These are phyloP conservation scores for Cytospora mali DNA, from an alignment of 2,329 filamentous ascomycete species.

Conservation along the genomic window DNA sequence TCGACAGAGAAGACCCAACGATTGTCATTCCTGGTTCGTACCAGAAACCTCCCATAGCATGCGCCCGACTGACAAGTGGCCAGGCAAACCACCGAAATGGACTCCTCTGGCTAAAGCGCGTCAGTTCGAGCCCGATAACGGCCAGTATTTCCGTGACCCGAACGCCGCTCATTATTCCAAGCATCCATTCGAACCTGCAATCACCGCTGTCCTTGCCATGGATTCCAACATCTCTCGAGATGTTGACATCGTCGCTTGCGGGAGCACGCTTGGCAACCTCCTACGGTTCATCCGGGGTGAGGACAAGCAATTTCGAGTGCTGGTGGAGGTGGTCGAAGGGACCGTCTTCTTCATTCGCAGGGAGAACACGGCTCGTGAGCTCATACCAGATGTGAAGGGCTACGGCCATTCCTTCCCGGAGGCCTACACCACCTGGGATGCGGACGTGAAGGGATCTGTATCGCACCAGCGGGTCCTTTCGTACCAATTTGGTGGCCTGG, in stretches of 20 bases:
- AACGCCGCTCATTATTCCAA: constrained; percentile 54
- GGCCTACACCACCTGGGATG: constrained; percentile 65
- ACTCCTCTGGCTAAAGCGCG: constrained; percentile 42
- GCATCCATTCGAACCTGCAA: constrained; percentile 54
- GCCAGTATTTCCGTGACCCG: constrained; percentile 55
- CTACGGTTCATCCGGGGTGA: constrained; percentile 54
- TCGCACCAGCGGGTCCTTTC: constrained; percentile 65
- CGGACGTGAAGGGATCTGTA: constrained; percentile 53
- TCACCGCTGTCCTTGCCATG: constrained; percentile 42
- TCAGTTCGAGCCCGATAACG: constrained; percentile 47
- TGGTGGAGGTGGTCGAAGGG: constrained; percentile 55
- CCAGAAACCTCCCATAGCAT: neutral
- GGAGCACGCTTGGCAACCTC: constrained; percentile 63
- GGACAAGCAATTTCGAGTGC: constrained; percentile 58
- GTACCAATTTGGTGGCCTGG: constrained; percentile 59
- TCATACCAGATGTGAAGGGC: constrained; percentile 57
- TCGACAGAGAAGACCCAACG: constrained; percentile 32
- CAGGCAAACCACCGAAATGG: constrained; percentile 56
- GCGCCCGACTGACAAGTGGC: constrained; percentile 16
- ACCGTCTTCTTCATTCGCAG: constrained; percentile 66
- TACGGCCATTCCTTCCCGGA: constrained; percentile 70
- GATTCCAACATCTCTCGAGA: constrained; percentile 40
- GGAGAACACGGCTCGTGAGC: constrained; percentile 61
- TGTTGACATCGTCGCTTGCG: constrained; percentile 62
- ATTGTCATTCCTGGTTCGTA: constrained; percentile 40